Evolutionary conservation across 1,284 basidiomycete genomes (phyloP).

Genomic region (Cutaneotrichosporon mucoides): DNA sequence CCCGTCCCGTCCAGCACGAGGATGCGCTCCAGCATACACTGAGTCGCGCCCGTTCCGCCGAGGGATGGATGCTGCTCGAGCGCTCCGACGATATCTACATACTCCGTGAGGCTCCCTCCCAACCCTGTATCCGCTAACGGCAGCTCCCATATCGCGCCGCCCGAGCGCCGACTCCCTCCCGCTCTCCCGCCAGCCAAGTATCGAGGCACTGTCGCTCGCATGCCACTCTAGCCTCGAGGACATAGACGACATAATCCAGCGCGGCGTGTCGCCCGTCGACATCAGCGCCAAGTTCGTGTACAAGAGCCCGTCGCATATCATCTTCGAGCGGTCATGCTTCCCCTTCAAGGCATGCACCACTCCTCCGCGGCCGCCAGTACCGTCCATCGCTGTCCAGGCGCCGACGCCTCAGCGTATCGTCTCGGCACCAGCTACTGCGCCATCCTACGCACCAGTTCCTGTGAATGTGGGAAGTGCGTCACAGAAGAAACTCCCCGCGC

Average conservation of each 20-base stretch:
- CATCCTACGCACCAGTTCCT: too few relatives aligned
- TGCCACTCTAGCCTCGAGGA: not conserved
- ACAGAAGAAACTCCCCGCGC: too few relatives aligned
- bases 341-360: not conserved
- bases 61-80: slow-evolving; percentile 1
- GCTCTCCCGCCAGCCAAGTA: not conserved
- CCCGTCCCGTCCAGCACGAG: not conserved
- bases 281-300: not conserved
- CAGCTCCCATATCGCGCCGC: not conserved
- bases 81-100: not conserved
- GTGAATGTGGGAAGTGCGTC: too few relatives aligned
- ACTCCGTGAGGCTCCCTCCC: not conserved
- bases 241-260: not conserved
- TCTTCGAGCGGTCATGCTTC: not conserved
- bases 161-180: not conserved
- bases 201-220: not conserved
- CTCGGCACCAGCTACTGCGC: not conserved
- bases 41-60: not conserved
- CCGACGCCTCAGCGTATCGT: not conserved
- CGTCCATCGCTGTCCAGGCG: not conserved
- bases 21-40: not conserved
- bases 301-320: not conserved
- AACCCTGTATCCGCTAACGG: not conserved
- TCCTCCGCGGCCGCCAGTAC: not conserved
- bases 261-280: not conserved